Base-by-base conservation (phyloP, 2,329 filamentous ascomycete genomes). In the Talaromyces funiculosus region DNA sequence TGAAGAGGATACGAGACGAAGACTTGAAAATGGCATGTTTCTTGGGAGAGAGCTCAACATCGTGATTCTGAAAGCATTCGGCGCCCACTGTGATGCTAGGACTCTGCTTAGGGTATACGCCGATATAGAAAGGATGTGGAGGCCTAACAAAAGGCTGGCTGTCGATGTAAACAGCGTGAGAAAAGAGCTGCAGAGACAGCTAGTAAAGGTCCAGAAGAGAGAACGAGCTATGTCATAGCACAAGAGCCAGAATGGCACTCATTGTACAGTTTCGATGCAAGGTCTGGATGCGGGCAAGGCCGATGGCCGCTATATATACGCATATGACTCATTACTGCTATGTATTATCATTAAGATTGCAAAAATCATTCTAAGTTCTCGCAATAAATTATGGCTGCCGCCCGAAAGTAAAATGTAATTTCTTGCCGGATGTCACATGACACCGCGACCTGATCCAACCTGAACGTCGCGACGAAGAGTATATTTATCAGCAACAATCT, bases 41-140 rank as follows among this genome's bases (percentile, higher is more conserved):
- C 64, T 78, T 8, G 75, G 75, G n/a, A 73, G 74, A 24, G 71
- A 69, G 49, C 72, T 77, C 64, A 71, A 75, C 26, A 69, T 75
- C 43, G 64, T 69, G 18, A 74, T 76, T 51, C 63, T 78, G 29
- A 73, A 71, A 42, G 75, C 75, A 4, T 77, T 77, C 64, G 72
- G 71, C 42, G 63, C 68, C 26, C 76, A 74, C 59, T 73, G 71
- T 57, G 71, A 71, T 9, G 69, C 69, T 6, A 61, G 71, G 6
- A 72, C 73, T 59, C 67, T 77, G 16, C 67, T 75, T 60, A 70
- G 75, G 29, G 71, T 70, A 24, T 78, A 74, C 73, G 55, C 71
- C 18, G 69, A 73, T 59, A 71, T 78, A 43, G 73, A 77, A 53
- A 67, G 67, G n/a, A 68, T 77, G 35, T 78, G 75, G 75, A 70